These are phyloP conservation scores for Rhizopus delemar DNA, from an alignment of 371 early-diverging fungal species.

Conservation along the genomic window DNA sequence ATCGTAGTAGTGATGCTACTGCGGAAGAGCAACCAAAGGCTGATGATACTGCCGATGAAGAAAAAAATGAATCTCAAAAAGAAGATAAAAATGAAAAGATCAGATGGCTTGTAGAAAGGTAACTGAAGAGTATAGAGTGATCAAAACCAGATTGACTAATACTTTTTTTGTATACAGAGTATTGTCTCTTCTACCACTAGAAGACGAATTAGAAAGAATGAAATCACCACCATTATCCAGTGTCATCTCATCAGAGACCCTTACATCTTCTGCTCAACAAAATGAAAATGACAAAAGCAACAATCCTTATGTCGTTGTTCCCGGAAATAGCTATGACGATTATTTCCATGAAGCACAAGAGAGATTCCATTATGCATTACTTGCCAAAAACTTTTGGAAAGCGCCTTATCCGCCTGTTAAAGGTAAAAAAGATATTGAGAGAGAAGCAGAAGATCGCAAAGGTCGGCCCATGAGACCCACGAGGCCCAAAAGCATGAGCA, in stretches of 20 bases:
- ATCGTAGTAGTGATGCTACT: slow-evolving; percentile 21
- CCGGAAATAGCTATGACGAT: slow-evolving; percentile 55
- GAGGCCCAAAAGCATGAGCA: slow-evolving; percentile 40
- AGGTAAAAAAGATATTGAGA: slow-evolving; percentile 36
- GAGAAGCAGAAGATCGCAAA: slow-evolving; percentile 48
- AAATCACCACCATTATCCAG: slow-evolving; percentile 47
- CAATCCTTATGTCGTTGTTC: slow-evolving; percentile 35
- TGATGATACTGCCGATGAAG: slow-evolving; percentile 22
- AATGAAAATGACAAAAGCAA: background rate
- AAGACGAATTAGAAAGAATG: slow-evolving; percentile 54
- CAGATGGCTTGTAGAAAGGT: slow-evolving; percentile 57
- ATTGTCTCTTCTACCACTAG: slow-evolving; percentile 50
- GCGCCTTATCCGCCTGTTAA: slow-evolving; percentile 49
- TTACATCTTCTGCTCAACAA: slow-evolving; percentile 19
- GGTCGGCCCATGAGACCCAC: slow-evolving; percentile 40
- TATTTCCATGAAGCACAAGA: slow-evolving; percentile 58
- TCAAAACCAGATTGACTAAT: background rate
- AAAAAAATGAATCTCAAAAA: slow-evolving; percentile 13
- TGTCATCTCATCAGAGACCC: slow-evolving; percentile 37
- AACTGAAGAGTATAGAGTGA: background rate
- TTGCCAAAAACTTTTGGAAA: slow-evolving; percentile 54
- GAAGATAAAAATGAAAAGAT: slow-evolving; percentile 50
- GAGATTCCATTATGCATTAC: slow-evolving; percentile 47
- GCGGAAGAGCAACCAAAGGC: slow-evolving; percentile 17
- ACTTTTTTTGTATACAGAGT: slow-evolving; percentile 24